Evolutionary conservation across 176 grass and related monocot species (phyloP).

Genomic region (Triticum dicoccoides): DNA sequence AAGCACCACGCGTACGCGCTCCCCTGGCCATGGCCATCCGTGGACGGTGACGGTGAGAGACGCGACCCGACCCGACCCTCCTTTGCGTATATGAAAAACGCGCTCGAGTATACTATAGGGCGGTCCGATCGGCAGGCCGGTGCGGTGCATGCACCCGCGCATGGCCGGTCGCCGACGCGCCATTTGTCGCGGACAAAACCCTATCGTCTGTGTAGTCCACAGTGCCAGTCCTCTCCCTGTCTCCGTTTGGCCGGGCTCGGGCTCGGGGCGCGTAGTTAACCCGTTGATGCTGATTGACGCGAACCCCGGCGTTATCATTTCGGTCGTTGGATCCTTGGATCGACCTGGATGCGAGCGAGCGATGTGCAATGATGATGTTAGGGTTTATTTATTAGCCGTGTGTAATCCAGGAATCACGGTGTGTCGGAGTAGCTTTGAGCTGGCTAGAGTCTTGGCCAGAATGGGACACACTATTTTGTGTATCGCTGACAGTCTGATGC

Average conservation of each 20-base stretch:
- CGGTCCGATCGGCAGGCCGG: neutral
- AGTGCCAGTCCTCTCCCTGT: neutral
- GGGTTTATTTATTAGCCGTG: too few relatives aligned
- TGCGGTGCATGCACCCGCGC: neutral
- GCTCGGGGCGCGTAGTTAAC: neutral
- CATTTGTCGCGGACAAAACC: neutral
- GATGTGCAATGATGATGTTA: neutral
- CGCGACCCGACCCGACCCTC: neutral
- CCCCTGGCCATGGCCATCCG: neutral
- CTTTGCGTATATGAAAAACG: conserved; percentile 18
- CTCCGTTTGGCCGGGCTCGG: neutral
- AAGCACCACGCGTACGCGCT: neutral
- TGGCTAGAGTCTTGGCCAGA: neutral
- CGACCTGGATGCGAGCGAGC: neutral
- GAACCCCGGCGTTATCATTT: neutral
- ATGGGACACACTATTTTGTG: neutral
- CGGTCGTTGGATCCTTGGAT: neutral
- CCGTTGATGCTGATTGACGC: neutral
- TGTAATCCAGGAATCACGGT: neutral
- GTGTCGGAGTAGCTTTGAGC: neutral
- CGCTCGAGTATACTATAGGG: neutral
- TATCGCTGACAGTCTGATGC: neutral
- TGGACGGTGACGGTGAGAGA: neutral
- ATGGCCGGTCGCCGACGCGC: neutral
- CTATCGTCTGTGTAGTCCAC: neutral